A percentile compares a stretch with the other conserved stretches of the same genome.
phyloP scores from a whole-genome alignment of 1,284 basidiomycete species.

The Rhodotorula sp. region DNA sequence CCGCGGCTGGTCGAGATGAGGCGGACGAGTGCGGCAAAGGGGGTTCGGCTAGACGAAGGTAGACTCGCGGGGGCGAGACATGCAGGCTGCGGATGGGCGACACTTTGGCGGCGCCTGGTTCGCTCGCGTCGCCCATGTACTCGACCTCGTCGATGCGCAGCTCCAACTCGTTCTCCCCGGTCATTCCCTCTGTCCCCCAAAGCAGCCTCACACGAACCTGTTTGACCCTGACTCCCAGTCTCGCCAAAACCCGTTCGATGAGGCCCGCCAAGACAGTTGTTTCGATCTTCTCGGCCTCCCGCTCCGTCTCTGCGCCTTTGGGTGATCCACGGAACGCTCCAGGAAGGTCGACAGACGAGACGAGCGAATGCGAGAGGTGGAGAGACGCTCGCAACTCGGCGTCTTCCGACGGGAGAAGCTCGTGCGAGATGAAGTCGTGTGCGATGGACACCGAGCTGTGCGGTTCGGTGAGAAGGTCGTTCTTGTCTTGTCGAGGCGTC shows the following conservation, averaged over 20 bases:
- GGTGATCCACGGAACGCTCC: conserved; percentile 56
- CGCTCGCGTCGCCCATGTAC: conserved; percentile 44
- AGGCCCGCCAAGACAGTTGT: conserved; percentile 80
- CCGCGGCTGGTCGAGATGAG: background rate
- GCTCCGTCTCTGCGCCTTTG: conserved; percentile 53
- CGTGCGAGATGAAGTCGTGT: conserved; percentile 75
- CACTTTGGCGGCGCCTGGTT: background rate
- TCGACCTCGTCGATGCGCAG: conserved; percentile 47
- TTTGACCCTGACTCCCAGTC: conserved; percentile 72
- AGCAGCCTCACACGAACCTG: conserved; percentile 64
- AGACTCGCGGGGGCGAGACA: conserved; percentile 16
- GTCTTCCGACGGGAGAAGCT: conserved; percentile 70
- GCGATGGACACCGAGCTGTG: conserved; percentile 69
- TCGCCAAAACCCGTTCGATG: conserved; percentile 75
- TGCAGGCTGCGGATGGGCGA: conserved; percentile 16
- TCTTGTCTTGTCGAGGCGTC: conserved; percentile 39
- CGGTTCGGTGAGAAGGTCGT: conserved; percentile 63
- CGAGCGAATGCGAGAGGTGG: conserved; percentile 51
- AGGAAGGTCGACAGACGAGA: conserved; percentile 63
- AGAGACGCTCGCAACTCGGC: conserved; percentile 69
- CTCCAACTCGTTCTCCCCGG: conserved; percentile 43
- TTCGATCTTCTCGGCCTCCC: conserved; percentile 48
- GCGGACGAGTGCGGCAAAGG: background rate
- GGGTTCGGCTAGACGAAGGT: conserved; percentile 10
- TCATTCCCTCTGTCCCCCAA: background rate